These are phyloP conservation scores for Kluyveromyces siamensis DNA, from an alignment of 805 yeast species.

Conservation along the genomic window DNA sequence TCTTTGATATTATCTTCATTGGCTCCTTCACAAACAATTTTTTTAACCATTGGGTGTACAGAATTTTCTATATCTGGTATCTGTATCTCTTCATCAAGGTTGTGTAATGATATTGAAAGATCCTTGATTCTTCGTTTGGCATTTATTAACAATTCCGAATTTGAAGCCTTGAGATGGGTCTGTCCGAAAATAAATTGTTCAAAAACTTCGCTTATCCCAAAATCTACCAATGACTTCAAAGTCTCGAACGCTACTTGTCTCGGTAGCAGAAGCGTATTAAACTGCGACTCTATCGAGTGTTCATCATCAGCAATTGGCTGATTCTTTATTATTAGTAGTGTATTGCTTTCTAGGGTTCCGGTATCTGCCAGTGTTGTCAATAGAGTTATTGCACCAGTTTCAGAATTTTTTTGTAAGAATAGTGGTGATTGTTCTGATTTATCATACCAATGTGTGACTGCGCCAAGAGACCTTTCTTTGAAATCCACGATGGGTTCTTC, in stretches of 20 bases:
- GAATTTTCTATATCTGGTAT: slow-evolving; percentile 51
- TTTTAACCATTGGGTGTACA: slow-evolving; percentile 43
- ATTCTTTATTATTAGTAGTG: slow-evolving; percentile 37
- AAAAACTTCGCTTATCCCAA: slow-evolving; percentile 64
- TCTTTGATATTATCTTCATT: slow-evolving; percentile 15
- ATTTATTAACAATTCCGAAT: slow-evolving; percentile 31
- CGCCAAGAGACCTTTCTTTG: slow-evolving; percentile 9
- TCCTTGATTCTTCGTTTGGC: slow-evolving; percentile 62
- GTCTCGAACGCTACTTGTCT: slow-evolving; percentile 33
- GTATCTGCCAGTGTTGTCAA: slow-evolving; percentile 4
- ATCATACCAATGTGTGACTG: slow-evolving; percentile 5
- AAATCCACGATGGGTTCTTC: slow-evolving; percentile 7
- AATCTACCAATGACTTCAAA: slow-evolving; percentile 48
- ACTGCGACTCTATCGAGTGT: slow-evolving; percentile 24
- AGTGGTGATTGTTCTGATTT: slow-evolving; percentile 6
- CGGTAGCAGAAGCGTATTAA: slow-evolving; percentile 31
- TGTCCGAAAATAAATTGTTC: slow-evolving; percentile 30
- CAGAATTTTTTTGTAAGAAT: slow-evolving; percentile 18
- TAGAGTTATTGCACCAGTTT: slow-evolving; percentile 7
- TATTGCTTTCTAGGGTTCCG: slow-evolving; percentile 8
- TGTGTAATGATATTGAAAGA: slow-evolving; percentile 54
- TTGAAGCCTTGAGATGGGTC: slow-evolving; percentile 6
- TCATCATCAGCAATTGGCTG: slow-evolving; percentile 24
- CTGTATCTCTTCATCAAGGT: slow-evolving; percentile 57
- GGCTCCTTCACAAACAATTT: slow-evolving; percentile 31